These are phyloP conservation scores for Metschnikowia matae DNA, from an alignment of 805 yeast species.

Conservation along the genomic window DNA sequence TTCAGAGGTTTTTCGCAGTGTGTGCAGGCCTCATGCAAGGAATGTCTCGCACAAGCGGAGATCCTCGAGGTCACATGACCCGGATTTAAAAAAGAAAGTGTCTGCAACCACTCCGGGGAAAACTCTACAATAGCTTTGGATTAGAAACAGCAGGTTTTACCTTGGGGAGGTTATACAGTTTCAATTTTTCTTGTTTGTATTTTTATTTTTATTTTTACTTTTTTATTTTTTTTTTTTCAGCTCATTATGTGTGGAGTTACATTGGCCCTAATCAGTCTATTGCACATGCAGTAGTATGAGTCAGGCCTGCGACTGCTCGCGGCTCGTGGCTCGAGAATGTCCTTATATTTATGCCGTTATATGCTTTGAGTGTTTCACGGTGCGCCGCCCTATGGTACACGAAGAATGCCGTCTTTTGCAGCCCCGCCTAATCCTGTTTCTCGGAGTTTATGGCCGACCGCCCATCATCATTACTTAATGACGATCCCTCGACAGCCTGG, in stretches of 20 bases:
- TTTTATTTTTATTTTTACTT: too few species aligned
- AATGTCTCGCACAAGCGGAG: conserved; percentile 12
- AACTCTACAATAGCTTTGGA: too few species aligned
- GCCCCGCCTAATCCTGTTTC: conserved; percentile 10
- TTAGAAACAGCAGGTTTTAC: too few species aligned
- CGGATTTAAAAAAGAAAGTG: neutral
- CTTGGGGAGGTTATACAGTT: neutral
- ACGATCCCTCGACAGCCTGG: conserved; percentile 12
- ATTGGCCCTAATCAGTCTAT: neutral
- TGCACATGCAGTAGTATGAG: neutral
- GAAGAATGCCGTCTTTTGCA: neutral
- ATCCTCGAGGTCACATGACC: neutral
- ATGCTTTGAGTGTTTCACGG: neutral
- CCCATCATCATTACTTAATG: conserved; percentile 6
- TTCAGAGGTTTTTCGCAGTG: conserved; percentile 9
- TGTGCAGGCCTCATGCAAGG: conserved; percentile 5
- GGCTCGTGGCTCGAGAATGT: neutral
- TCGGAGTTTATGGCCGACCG: conserved; percentile 9
- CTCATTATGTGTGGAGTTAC: neutral
- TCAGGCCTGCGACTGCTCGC: neutral
- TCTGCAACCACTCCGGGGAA: too few species aligned
- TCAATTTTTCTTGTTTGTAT: too few species aligned
- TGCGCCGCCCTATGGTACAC: neutral
- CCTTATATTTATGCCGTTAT: neutral
- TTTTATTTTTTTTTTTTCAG: neutral